These are phyloP conservation scores for Aspergillus luchuensis DNA, from an alignment of 2,329 filamentous ascomycete genomes.

Conservation along the genomic window DNA sequence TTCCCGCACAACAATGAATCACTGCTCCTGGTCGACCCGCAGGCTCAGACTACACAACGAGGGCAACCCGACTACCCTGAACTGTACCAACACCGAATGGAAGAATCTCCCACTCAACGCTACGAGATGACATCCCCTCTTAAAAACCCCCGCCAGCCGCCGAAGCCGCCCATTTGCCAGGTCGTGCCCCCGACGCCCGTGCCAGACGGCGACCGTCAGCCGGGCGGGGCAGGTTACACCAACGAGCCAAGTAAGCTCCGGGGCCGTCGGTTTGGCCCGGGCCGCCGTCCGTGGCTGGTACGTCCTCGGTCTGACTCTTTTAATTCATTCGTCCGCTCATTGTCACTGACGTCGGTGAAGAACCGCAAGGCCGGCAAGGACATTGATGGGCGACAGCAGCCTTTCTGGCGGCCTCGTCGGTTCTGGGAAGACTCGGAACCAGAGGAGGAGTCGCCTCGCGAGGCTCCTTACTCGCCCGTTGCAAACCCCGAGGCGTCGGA, in stretches of 20 bases:
- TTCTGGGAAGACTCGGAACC: constrained; percentile 62
- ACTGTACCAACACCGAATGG: constrained; percentile 28
- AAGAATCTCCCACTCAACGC: constrained; percentile 22
- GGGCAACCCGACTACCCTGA: constrained; percentile 24
- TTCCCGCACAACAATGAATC: constrained; percentile 66
- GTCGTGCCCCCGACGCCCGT: constrained; percentile 58
- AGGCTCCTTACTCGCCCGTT: not conserved
- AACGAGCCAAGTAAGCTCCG: constrained; percentile 25
- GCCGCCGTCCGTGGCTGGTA: constrained; percentile 40
- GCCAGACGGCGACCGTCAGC: constrained; percentile 46
- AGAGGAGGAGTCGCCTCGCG: constrained; percentile 36
- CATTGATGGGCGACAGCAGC: constrained; percentile 55
- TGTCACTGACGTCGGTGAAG: constrained; percentile 44
- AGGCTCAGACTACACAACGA: constrained; percentile 33
- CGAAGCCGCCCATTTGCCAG: constrained; percentile 58
- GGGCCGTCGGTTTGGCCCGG: constrained; percentile 37
- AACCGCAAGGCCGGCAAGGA: constrained; percentile 48
- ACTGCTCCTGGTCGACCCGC: constrained; percentile 64
- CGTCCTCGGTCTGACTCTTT: constrained; percentile 46
- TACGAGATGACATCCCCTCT: constrained; percentile 57
- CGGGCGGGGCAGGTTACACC: constrained; percentile 19
- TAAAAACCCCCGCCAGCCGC: constrained; percentile 60
- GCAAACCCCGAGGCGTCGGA: constrained; percentile 25
- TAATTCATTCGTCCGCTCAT: constrained; percentile 38
- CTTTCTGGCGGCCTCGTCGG: constrained; percentile 64